A percentile compares a stretch with the other conserved stretches of the same genome.
phyloP scores from a whole-genome alignment of 2,329 filamentous ascomycete species.

The Coleophoma eucalyptorum region DNA sequence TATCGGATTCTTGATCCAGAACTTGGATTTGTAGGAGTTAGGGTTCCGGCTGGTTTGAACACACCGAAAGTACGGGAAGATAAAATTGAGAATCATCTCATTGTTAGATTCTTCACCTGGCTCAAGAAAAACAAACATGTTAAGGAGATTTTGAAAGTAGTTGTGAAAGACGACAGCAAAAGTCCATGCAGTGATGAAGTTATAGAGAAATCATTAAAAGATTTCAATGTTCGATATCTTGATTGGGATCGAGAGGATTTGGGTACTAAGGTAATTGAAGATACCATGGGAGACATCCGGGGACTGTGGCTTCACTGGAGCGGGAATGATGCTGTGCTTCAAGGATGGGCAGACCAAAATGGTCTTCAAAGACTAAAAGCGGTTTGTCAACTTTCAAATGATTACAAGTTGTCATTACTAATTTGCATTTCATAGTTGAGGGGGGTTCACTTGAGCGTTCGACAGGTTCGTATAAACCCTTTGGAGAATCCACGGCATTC shows the following conservation, averaged over 20 bases:
- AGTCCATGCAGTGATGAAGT: neutral
- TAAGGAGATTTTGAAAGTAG: neutral
- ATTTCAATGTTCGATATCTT: neutral
- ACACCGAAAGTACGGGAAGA: neutral
- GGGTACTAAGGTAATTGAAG: conserved; percentile 9
- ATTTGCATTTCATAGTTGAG: no score
- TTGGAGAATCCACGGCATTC: no score
- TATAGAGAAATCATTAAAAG: neutral
- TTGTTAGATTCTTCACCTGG: neutral
- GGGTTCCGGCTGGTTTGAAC: neutral
- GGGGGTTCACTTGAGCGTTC: conserved; percentile 18
- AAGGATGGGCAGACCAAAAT: conserved; percentile 26
- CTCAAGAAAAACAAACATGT: neutral
- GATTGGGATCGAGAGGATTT: neutral
- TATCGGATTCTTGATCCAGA: neutral
- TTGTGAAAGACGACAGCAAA: neutral
- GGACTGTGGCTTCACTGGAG: conserved; percentile 27
- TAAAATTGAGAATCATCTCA: neutral
- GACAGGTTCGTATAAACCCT: conserved; percentile 14
- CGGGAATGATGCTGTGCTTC: conserved; percentile 29
- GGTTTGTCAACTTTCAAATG: no score
- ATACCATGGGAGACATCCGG: conserved; percentile 10
- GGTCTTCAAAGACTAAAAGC: conserved; percentile 20
- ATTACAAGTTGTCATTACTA: no score
- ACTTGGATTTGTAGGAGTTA: neutral